These are phyloP conservation scores for Yarrowia phangngaensis DNA, from an alignment of 805 yeast genomes.

Conservation along the genomic window DNA sequence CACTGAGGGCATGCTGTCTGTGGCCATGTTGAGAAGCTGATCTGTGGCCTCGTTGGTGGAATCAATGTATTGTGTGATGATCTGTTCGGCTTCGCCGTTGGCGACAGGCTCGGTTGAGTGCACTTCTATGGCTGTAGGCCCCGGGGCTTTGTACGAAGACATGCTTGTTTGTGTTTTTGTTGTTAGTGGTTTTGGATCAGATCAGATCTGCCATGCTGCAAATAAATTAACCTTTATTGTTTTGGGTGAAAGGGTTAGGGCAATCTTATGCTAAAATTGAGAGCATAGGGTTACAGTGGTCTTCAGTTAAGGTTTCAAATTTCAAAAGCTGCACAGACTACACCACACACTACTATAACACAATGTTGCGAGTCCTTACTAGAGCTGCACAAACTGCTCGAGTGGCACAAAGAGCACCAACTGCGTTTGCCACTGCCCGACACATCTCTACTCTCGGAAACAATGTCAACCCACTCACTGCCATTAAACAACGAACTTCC, in stretches of 20 bases:
- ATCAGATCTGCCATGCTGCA: conserved; percentile 7
- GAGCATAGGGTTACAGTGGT: too few species aligned
- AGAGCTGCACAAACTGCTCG: background rate
- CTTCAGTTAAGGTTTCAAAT: too few species aligned
- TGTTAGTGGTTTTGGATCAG: conserved; percentile 2
- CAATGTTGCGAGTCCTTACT: conserved; percentile 11
- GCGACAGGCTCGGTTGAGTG: conserved; percentile 33
- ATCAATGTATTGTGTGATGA: conserved; percentile 46
- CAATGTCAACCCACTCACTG: conserved; percentile 22
- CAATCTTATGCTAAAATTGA: too few species aligned
- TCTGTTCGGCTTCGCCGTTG: conserved; percentile 46
- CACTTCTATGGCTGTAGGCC: conserved; percentile 31
- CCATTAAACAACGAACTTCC: conserved; percentile 18
- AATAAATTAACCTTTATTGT: too few species aligned
- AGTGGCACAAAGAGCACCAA: background rate
- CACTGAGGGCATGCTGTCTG: conserved; percentile 5
- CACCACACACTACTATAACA: too few species aligned
- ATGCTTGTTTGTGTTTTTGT: background rate
- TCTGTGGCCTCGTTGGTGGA: conserved; percentile 44
- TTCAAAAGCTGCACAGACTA: too few species aligned
- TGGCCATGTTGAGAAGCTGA: conserved; percentile 57
- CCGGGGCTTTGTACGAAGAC: conserved; percentile 26
- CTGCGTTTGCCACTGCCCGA: background rate
- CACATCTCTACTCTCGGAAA: conserved; percentile 5
- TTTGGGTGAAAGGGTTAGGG: too few species aligned